Base-by-base conservation (phyloP, 2,329 filamentous ascomycete genomes). In the Fusarium abutilonis region DNA sequence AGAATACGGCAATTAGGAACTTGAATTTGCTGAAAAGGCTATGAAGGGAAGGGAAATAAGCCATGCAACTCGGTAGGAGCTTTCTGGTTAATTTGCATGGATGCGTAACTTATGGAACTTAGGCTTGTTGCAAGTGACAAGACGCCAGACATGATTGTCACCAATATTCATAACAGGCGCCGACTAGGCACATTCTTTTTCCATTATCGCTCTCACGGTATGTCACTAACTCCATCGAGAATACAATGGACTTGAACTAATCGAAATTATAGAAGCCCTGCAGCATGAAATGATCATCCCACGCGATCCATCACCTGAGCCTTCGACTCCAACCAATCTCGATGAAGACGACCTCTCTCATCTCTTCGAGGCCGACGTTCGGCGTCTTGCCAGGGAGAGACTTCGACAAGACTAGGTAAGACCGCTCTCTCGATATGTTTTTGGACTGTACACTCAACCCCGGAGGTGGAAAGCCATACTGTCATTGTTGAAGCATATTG, bases 41-140 rank as follows among this genome's bases (percentile, higher is more conserved):
- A 29, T 72, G 58, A 73, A 73, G 43, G 70, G 72, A 4, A 71
- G 28, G 21, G 66, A 56, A n/a, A 32, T 72, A 10, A 65, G 63
- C 10, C 71, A 73, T 50, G 62, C 51, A 9, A 64, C 60, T 26
- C 23, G 6, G 2, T 42, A 35, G 70, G 72, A 60, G 28, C 19
- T 11, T 8, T 28, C 15, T 3, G 11, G 7, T 19, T 13, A 14
- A 10, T 11, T 9, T 13, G 7, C 9, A 13, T 6, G 13, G 9
- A 14, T 17, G 6, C 6, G 5, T 26, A 5, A 4, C 45, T 52
- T 17, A 66, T 11, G 3, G 3, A 32, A 1, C 2, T 0, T 5
- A 67, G 64, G 4, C n/a, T 66, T 1, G 21, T 17, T n/a, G 7
- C 13, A 7, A 34, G 34, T n/a, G 4, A 26, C 6, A 4, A 26